These are phyloP conservation scores for Naganishia friedmannii DNA, from an alignment of 768 basidiomycete species.

Conservation along the genomic window DNA sequence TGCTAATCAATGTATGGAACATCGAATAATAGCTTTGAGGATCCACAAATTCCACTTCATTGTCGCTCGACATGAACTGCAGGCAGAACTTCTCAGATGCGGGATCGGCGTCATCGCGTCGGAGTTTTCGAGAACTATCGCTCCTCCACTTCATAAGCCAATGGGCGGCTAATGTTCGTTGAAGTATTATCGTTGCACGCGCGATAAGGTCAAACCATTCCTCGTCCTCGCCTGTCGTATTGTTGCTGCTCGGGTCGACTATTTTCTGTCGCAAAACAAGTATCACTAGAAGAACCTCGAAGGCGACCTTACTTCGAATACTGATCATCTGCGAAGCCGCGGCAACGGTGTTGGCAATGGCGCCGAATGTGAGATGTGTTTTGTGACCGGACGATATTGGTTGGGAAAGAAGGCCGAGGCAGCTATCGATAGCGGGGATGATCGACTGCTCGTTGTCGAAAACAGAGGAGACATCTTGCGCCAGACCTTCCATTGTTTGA, in stretches of 20 bases:
- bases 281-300: conserved; percentile 13
- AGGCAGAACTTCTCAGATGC: background rate
- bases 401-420: conserved; percentile 5
- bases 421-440: conserved; percentile 4
- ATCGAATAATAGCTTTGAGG: conserved; percentile 17
- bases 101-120: background rate
- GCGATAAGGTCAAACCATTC: conserved; percentile 19
- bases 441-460: background rate
- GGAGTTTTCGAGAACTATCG: conserved; percentile 1
- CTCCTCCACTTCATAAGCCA: conserved; percentile 15
- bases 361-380: background rate
- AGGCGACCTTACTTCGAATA: conserved; percentile 16
- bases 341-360: background rate
- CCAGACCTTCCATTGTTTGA: background rate
- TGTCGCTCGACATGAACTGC: background rate
- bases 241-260: background rate
- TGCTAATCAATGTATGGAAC: conserved; percentile 3
- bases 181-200: conserved; percentile 11
- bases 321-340: conserved; percentile 4
- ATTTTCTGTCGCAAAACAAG: background rate
- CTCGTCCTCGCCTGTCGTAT: background rate
- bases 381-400: background rate
- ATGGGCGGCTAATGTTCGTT: conserved; percentile 4
- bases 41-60: conserved; percentile 7
- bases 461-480: background rate